Base-by-base conservation (phyloP, 306 rosid species). In the Cicer arietinum region DNA sequence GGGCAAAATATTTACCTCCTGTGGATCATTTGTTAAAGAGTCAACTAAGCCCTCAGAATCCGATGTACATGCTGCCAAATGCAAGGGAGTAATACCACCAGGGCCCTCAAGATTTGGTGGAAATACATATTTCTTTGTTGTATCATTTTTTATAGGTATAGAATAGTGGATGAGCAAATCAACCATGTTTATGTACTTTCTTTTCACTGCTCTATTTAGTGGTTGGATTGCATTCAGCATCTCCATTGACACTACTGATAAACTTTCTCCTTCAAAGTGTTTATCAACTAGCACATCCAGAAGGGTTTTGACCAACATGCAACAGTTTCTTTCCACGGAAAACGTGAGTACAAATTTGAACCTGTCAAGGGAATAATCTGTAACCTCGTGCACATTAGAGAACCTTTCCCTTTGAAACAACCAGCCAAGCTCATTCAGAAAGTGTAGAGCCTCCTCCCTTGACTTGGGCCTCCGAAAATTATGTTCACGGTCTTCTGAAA, bases 391-490 rank as follows among this genome's bases (percentile, higher is more conserved):
- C 83, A 76, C 69, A 37, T 82, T 79, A 18, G 84, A 60, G 57
- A 62, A 68, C 60, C 86, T 82, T 81, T 82, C 85, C 62, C 90
- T 86, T 81, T 93, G 95, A 85, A 93, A 93, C 53, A 93, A 84
- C 98, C 98, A 93, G 20, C 98, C 98, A 64, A 93, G 93, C 87
- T 93, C 97, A 80, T 93, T 90, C 82, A 93, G 11, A 69, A 93
- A 93, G 76, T 84, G 93, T 63, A 93, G 71, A 79, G 77, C 80
- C 82, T 89, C 98, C 80, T 90, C 97, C 82, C 84, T 88, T 47
- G 92, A 86, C 67, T 81, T 86, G 8, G 88, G 92, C 81, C 82
- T 71, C 48, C 79, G 88, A 81, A 76, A 77, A 48, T 82, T 86
- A 68, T 47, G 45, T 62, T 42, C 85, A 51, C 76, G 84, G 18